Evolutionary conservation across 2,329 filamentous ascomycete genomes (phyloP), one percentile per base, ranked within the genome.

Genomic region (Aspergillus novoparasiticus): DNA sequence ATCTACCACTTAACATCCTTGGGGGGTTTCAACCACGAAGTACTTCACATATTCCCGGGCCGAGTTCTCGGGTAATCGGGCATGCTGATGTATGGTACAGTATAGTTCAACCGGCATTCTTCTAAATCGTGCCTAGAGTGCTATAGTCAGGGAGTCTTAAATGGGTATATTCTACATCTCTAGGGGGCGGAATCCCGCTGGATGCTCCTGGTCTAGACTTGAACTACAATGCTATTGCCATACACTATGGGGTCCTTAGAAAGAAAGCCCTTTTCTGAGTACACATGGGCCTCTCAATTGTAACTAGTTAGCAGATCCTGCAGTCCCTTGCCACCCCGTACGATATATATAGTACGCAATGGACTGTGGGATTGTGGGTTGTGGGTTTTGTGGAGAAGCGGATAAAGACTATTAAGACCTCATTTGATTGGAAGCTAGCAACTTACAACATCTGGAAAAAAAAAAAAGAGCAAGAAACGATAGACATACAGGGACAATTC

Each of bases 371-470:
- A 41, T 19, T 50, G 57, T 58, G 12, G 45, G 43, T 46, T 36
- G 30, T 48, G 21, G 48, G 26, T 60, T 55, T 14, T 28, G 41
- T 56, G 41, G 51, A 10, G 51, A 61, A 36, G 36, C 41, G 53
- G 21, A n/a, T 56, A 50, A 57, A 57, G 30, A 57, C 36, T 50
- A 56, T 61, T 57, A 23, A 50, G 6, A 48, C 16, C 23, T 9
- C 6, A 28, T 12, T 16, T 48, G 23, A 16, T 14, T 50, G 46
- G 26, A 28, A 28, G 26, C 1, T 8, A 28, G 26, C 26, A 6
- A 28, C 6, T 6, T 28, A 28, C 6, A 28, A 0, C 26, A 28
- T 28, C 5, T 6, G 26, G 26, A 28, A 9, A 1, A 9, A 19
- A 12, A 1, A 2, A 45, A 45, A 23, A 4, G 9, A 16, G 11